Evolutionary conservation across 371 early-diverging fungal species (phyloP).

Genomic region (Dentiscutata heterogama): DNA sequence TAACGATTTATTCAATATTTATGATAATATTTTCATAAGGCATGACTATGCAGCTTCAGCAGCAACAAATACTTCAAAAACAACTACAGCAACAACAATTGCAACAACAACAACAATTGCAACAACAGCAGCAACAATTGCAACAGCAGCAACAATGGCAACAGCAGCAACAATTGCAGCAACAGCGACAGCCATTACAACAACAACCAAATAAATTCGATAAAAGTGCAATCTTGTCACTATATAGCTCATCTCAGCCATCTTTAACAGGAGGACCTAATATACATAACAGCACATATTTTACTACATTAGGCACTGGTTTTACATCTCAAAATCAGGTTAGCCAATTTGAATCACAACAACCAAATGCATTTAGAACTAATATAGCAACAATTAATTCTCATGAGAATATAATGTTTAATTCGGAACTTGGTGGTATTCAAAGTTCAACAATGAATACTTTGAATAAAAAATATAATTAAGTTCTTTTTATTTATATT

Average conservation of each 20-base stretch:
- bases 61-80: not conserved
- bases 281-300: not conserved
- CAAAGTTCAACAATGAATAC: too few species aligned
- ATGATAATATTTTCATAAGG: not conserved
- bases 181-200: not conserved
- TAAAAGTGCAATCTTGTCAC: slow-evolving; percentile 33
- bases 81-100: not conserved
- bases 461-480: too few species aligned
- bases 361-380: too few species aligned
- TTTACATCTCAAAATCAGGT: not conserved
- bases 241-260: slow-evolving; percentile 28
- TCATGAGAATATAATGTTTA: too few species aligned
- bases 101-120: not conserved
- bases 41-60: not conserved
- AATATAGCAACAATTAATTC: too few species aligned
- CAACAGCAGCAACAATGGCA: not conserved
- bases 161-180: not conserved
- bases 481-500: too few species aligned
- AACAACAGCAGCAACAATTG: not conserved
- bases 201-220: not conserved
- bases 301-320: not conserved
- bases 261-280: not conserved
- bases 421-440: too few species aligned
- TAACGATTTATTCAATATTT: not conserved
- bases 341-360: not conserved